Evolutionary conservation across 2,329 filamentous ascomycete genomes (phyloP).

Genomic region (Colletotrichum eremochloae): DNA sequence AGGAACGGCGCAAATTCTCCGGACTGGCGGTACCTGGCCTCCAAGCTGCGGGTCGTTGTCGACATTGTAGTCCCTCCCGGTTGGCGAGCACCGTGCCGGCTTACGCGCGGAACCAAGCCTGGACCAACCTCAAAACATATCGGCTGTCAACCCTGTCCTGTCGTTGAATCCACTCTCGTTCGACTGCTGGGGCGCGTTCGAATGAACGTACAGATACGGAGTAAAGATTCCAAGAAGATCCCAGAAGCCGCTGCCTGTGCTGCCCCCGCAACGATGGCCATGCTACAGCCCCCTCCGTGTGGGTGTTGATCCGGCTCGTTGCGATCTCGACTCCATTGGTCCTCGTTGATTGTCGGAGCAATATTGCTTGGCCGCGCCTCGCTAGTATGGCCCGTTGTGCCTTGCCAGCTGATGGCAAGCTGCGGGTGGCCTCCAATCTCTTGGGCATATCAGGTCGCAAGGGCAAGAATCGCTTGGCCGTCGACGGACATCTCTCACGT

Average conservation of each 20-base stretch:
- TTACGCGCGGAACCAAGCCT: constrained; percentile 27
- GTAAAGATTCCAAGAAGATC: background rate
- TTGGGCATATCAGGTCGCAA: background rate
- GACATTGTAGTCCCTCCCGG: constrained; percentile 12
- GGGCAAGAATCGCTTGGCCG: constrained; percentile 1
- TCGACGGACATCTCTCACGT: background rate
- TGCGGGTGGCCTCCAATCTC: background rate
- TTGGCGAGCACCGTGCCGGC: constrained; percentile 19
- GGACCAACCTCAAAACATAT: constrained; percentile 12
- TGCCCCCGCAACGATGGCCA: constrained; percentile 13
- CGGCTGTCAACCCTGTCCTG: constrained; percentile 11
- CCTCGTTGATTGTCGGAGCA: background rate
- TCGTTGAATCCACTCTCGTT: background rate
- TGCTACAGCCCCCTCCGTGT: background rate
- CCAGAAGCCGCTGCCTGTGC: background rate
- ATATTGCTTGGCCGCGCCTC: background rate
- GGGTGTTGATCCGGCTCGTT: constrained; percentile 17
- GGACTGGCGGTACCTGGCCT: constrained; percentile 30
- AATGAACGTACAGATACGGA: background rate
- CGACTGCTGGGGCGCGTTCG: constrained; percentile 1
- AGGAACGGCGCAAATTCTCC: constrained; percentile 36
- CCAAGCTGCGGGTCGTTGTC: background rate
- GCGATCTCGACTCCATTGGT: constrained; percentile 24
- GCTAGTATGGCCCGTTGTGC: background rate
- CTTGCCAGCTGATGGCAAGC: background rate